Evolutionary conservation across 495 filamentous ascomycete genomes (phyloP).

Genomic region (Aspergillus olivimuriae): DNA sequence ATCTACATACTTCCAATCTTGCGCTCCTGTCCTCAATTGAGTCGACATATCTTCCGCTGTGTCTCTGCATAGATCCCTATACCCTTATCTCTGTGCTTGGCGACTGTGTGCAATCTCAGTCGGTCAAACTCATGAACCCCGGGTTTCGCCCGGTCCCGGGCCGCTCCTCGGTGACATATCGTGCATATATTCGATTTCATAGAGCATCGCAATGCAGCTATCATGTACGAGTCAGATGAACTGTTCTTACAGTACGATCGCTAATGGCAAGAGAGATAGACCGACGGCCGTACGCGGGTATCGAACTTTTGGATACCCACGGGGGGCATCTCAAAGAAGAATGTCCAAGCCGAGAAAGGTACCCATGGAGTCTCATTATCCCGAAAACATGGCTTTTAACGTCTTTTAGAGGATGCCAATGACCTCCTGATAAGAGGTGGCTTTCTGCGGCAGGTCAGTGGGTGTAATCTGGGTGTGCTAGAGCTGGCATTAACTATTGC

Average conservation of each 20-base stretch:
- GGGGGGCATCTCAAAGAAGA: slow-evolving; percentile 57
- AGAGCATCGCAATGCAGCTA: slow-evolving; percentile 14
- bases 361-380: neutral
- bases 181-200: slow-evolving; percentile 13
- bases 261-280: too few species aligned
- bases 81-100: neutral
- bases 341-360: slow-evolving; percentile 42
- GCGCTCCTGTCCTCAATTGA: neutral
- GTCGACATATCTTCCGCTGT: too few species aligned
- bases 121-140: slow-evolving; percentile 16
- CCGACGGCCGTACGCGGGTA: slow-evolving; percentile 55
- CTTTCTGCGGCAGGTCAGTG: slow-evolving; percentile 65
- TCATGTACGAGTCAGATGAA: too few species aligned
- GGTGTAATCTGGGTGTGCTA: neutral
- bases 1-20: too few species aligned
- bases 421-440: slow-evolving; percentile 69
- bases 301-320: slow-evolving; percentile 75
- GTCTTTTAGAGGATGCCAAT: slow-evolving; percentile 55
- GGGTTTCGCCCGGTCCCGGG: slow-evolving; percentile 19
- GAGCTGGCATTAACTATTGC: neutral
- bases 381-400: slow-evolving; percentile 9
- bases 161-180: slow-evolving; percentile 15
- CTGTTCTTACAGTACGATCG: too few species aligned
- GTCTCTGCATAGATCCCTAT: too few species aligned
- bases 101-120: neutral